Conservation (phyloP, 495 filamentous ascomycete genomes). For the Trichoderma virens region DNA sequence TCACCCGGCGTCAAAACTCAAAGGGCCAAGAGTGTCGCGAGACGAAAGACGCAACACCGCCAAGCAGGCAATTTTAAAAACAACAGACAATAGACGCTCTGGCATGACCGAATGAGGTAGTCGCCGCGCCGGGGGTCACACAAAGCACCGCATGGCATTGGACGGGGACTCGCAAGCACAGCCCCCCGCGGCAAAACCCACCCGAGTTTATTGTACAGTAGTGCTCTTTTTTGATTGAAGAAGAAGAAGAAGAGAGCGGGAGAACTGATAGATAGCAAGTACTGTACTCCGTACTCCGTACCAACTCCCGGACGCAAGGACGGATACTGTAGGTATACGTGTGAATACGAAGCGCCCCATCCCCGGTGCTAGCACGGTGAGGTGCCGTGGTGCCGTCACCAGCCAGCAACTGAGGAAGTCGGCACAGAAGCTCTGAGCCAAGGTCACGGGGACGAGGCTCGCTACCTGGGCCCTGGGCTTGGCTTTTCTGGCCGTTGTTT, state of each 20-base stretch:
- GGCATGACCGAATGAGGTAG: neutral
- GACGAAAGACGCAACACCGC: too few relatives aligned
- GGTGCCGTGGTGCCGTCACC: neutral
- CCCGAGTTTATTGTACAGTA: too few relatives aligned
- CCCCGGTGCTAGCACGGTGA: neutral
- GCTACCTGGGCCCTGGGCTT: neutral
- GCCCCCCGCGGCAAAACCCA: too few relatives aligned
- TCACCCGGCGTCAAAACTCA: too few relatives aligned
- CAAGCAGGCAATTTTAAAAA: neutral
- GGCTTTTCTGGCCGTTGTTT: neutral
- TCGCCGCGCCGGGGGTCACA: neutral
- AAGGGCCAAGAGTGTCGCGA: too few relatives aligned
- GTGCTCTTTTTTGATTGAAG: too few relatives aligned
- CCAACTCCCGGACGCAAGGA: too few relatives aligned
- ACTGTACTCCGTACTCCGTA: too few relatives aligned
- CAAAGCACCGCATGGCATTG: neutral
- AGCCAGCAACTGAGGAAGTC: neutral
- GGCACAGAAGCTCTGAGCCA: neutral
- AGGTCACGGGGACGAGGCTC: neutral
- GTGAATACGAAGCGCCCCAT: constrained; percentile 4
- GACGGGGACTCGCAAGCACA: neutral
- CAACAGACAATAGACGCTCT: too few relatives aligned
- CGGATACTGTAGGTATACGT: too few relatives aligned
- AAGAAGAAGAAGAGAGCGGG: too few relatives aligned
- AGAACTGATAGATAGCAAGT: too few relatives aligned